Evolutionary conservation across 108 stramenopile species (phyloP).

Genomic region (Cyclostephanos tholiformis): DNA sequence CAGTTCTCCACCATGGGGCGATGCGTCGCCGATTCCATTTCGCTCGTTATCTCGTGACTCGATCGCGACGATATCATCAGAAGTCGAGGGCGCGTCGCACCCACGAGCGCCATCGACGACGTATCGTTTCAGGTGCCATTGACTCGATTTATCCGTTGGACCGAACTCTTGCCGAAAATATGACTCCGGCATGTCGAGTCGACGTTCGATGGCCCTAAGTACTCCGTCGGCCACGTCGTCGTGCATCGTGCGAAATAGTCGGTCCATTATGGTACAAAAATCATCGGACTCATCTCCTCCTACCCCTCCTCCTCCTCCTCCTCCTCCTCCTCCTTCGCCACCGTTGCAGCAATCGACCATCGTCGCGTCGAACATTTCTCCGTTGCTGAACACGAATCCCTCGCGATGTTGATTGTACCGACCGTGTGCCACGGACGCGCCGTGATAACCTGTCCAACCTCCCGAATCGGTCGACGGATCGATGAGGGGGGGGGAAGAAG

Average conservation of each 20-base stretch:
- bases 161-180: conserved; percentile 71
- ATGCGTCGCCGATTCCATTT: not conserved
- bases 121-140: conserved; percentile 88
- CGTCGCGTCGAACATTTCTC: conserved; percentile 45
- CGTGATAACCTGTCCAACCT: conserved; percentile 79
- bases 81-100: not conserved
- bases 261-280: conserved; percentile 30
- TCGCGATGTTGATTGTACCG: conserved; percentile 77
- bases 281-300: not conserved
- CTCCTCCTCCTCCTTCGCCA: not conserved
- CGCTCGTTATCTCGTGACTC: conserved; percentile 5
- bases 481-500: conserved; percentile 31
- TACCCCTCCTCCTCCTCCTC: not conserved
- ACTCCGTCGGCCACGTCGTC: conserved; percentile 53
- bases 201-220: conserved; percentile 59
- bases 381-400: conserved; percentile 84
- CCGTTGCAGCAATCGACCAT: conserved; percentile 4
- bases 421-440: conserved; percentile 42
- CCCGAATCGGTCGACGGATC: conserved; percentile 62
- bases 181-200: conserved; percentile 41
- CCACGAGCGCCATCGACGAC: conserved; percentile 21
- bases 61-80: not conserved
- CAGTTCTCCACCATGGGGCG: not conserved
- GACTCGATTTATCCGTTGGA: conserved; percentile 62
- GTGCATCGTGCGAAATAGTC: conserved; percentile 53